These are phyloP conservation scores for Plasmodium inui DNA, from an alignment of 169 alveolate species.

Conservation along the genomic window DNA sequence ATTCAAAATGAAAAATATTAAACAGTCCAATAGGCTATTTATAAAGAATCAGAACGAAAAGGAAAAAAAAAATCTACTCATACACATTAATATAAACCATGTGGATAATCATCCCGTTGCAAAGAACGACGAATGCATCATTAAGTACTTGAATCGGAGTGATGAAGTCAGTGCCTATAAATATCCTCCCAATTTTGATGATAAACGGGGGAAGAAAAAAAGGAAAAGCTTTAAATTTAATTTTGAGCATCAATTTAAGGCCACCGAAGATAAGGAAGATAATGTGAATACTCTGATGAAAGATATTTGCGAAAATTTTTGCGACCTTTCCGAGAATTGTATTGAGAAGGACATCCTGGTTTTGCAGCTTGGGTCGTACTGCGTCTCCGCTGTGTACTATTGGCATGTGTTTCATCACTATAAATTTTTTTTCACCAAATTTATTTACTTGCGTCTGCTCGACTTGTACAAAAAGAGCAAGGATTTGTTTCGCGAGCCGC, in stretches of 20 bases:
- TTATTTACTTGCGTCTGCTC: conserved; percentile 33
- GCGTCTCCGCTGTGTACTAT: conserved; percentile 60
- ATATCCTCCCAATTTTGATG: conserved; percentile 36
- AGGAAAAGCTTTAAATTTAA: neutral
- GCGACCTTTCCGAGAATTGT: conserved; percentile 27
- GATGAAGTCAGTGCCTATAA: conserved; percentile 18
- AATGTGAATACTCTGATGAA: conserved; percentile 21
- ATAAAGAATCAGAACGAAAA: conserved; percentile 68
- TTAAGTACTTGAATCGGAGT: conserved; percentile 7
- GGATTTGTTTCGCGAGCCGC: conserved; percentile 60
- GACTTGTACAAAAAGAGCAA: conserved; percentile 39
- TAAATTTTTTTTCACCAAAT: conserved; percentile 65
- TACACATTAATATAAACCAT: neutral
- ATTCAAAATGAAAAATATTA: conserved; percentile 51
- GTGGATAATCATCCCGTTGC: neutral
- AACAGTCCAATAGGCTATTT: conserved; percentile 48
- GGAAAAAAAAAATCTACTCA: neutral
- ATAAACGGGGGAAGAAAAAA: conserved; percentile 26
- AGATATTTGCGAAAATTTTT: conserved; percentile 49
- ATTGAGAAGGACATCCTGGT: conserved; percentile 71
- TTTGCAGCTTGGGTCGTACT: conserved; percentile 60
- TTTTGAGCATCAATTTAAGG: neutral
- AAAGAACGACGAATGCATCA: conserved; percentile 25
- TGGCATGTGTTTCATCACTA: conserved; percentile 76
- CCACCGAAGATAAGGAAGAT: conserved; percentile 11